Conservation (phyloP, 2,329 filamentous ascomycete species). For the Thyridium curvatum region DNA sequence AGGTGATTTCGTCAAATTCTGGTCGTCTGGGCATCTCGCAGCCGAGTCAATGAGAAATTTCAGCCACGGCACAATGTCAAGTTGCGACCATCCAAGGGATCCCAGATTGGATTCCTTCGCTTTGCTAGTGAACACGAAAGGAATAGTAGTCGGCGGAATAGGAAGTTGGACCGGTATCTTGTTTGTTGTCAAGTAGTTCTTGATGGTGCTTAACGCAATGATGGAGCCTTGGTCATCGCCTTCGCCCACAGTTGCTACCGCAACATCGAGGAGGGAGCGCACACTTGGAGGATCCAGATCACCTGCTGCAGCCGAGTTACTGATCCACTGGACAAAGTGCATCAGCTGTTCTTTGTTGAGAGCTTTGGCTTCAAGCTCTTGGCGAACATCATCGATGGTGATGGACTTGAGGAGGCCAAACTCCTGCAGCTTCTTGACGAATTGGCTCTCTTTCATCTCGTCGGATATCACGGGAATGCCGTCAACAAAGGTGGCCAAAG, state of each 20-base stretch:
- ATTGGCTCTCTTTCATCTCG: slow-evolving; percentile 64
- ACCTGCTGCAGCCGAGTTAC: slow-evolving; percentile 62
- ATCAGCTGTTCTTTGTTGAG: slow-evolving; percentile 71
- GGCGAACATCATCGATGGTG: slow-evolving; percentile 77
- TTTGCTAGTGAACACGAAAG: slow-evolving; percentile 72
- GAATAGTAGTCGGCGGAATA: slow-evolving; percentile 73
- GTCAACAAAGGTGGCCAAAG: slow-evolving; percentile 68
- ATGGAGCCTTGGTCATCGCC: slow-evolving; percentile 59
- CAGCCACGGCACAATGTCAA: slow-evolving; percentile 83
- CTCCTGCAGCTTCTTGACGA: slow-evolving; percentile 74
- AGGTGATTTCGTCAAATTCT: slow-evolving; percentile 65
- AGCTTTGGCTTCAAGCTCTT: slow-evolving; percentile 76
- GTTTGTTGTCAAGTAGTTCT: slow-evolving; percentile 66
- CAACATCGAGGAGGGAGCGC: slow-evolving; percentile 68
- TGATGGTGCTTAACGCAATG: slow-evolving; percentile 70
- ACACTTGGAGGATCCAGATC: slow-evolving; percentile 67
- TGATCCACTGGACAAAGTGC: slow-evolving; percentile 81
- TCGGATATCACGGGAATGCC: slow-evolving; percentile 82
- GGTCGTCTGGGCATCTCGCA: slow-evolving; percentile 50
- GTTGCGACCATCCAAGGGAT: slow-evolving; percentile 76
- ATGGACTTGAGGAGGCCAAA: slow-evolving; percentile 85
- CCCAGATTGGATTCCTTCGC: slow-evolving; percentile 64
- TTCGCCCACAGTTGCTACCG: slow-evolving; percentile 61
- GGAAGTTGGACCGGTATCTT: slow-evolving; percentile 79
- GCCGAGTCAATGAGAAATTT: slow-evolving; percentile 69